phyloP scores from a whole-genome alignment of 192 early-diverging fungal species.

The Mortierella hygrophila region DNA sequence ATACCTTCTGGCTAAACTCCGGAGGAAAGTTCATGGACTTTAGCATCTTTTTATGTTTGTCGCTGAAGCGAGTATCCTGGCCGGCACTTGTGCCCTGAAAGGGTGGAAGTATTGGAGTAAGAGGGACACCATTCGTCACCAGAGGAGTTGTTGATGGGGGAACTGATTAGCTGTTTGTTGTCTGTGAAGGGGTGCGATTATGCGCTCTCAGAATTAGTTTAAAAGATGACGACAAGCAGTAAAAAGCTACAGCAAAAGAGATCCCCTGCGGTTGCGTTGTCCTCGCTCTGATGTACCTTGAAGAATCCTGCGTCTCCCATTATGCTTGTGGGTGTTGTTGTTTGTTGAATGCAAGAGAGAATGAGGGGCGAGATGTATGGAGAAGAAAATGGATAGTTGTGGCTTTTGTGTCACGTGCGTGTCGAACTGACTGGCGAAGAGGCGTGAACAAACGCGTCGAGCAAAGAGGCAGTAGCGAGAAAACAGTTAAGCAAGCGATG shows the following conservation, averaged over 20 bases:
- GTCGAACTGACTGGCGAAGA: no score
- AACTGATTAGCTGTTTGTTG: neutral
- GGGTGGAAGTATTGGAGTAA: neutral
- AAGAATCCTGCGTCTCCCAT: constrained; percentile 64
- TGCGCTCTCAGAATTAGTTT: neutral
- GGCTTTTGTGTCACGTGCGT: no score
- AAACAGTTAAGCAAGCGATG: no score
- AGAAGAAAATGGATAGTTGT: no score
- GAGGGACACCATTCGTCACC: neutral
- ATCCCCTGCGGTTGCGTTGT: neutral
- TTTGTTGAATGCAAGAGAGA: no score
- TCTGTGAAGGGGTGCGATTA: neutral
- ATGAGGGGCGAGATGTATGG: no score
- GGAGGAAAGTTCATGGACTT: constrained; percentile 85
- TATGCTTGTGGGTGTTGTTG: no score
- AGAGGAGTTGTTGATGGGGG: neutral
- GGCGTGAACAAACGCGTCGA: no score
- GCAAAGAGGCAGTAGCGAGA: no score
- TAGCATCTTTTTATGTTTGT: constrained; percentile 88
- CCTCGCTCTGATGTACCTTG: constrained; percentile 34
- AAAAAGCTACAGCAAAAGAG: neutral
- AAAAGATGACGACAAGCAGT: neutral
- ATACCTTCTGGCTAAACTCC: constrained; percentile 82
- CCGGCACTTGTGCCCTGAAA: constrained; percentile 78
- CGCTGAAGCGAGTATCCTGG: constrained; percentile 82